Evolutionary conservation across 768 basidiomycete species (phyloP), one percentile per base, ranked within the genome.

Genomic region (Clathrus columnatus): DNA sequence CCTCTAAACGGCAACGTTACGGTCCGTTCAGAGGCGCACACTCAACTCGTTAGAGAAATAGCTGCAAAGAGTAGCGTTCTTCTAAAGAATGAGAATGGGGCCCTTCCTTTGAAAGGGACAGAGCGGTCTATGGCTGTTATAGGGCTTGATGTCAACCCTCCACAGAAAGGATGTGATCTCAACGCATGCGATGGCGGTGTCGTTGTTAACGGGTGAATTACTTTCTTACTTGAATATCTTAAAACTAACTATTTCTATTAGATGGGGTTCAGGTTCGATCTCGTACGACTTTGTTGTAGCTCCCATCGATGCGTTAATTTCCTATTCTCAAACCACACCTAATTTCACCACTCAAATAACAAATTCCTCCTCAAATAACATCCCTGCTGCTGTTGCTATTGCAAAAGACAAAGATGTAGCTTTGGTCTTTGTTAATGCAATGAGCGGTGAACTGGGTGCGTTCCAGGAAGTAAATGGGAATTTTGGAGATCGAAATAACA

Each of bases 21-120:
- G 50, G 67, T 70, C 24, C 50, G 72, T 68, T 2, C 65, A 61
- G 41, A 70, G 44, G 57, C 58, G 18, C 62, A 67, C 54, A 49
- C 70, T 49, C 61, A 53, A 49, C 63, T 60, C 55, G 67, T 70
- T 28, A 62, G 67, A 7, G 62, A 70, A 42, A 67, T 73, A 44
- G 72, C 69, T 14, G 68, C 69, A 0, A 67, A 69, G 0, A 69
- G 67, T 4, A 70, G 66, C 4, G 69, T 72, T 24, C 59, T 72
- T 21, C 60, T 72, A 18, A 72, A 72, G 61, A 72, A 72, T 51
- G 58, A 52, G 29, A 65, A 67, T 29, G 46, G 48, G 0, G 62
- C 63, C 11, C 62, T 70, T 0, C 69, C 69, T 3, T 62, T 71
- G 5, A 54, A 54, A 26, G 51, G 46, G 4, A 48, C 32, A 5